Evolutionary conservation across 2,329 filamentous ascomycete genomes (phyloP), one percentile per base, ranked within the genome.

Genomic region (Neonectria faginata): DNA sequence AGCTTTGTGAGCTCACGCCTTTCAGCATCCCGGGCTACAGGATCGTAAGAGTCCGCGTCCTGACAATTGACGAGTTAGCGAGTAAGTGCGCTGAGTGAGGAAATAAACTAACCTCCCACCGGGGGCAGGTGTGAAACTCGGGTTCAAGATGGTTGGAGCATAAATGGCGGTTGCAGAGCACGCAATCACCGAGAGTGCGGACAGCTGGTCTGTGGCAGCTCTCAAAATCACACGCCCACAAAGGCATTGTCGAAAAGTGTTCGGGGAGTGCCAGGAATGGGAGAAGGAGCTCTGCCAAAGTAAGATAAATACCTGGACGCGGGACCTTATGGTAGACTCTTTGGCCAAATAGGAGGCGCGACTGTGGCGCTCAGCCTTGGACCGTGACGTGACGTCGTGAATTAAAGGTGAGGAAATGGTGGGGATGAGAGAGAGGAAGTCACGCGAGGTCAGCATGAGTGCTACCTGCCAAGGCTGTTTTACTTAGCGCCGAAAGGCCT

Each of bases 91-190:
- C 11, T 29, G 11, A 45, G 50, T 2, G 45, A 61, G 55, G 57
- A 52, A 53, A n/a, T 6, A 55, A 50, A 76, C 76, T 70, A 33
- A 80, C 79, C 75, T 79, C 74, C 77, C 77, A 82, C 61, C 67
- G 64, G 57, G 79, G 73, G 70, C 74, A 83, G 36, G 41, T 70
- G 62, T 82, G 79, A 61, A 75, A 74, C 16, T 67, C 54, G 33
- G 72, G 62, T 51, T 68, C 47, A 41, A 81, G 60, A 70, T 82
- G 79, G 29, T 66, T 64, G 25, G 62, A 71, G 61, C 79, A 82
- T 54, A 82, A 67, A 73, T 81, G 79, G 18, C 75, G 77, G 65
- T 76, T 66, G 65, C 80, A 82, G n/a, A 82, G 72, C 10, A 78
- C 59, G 39, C 79, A 83, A 51, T 79, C 75, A 14, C 79, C 79